A percentile compares a stretch with the other conserved stretches of the same genome.
Evolutionary conservation across 1,139 yeast species (phyloP).

Genomic region (Lipomyces yarrowii): DNA sequence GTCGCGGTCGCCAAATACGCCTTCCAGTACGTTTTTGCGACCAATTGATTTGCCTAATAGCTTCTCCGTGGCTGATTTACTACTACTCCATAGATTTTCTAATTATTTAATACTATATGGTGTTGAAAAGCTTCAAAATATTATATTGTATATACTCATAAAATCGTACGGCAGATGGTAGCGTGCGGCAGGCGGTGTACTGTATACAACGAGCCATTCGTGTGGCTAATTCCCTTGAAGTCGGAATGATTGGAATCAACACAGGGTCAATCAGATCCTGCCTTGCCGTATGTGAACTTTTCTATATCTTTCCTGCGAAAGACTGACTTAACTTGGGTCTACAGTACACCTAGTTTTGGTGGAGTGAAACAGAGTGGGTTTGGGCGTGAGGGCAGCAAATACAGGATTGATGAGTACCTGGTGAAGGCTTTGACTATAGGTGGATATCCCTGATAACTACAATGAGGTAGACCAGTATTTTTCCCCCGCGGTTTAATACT

Average conservation of each 20-base stretch:
- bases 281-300: not conserved
- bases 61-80: not conserved
- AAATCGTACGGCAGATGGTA: not conserved
- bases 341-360: not conserved
- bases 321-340: not conserved
- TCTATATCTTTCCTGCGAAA: not conserved
- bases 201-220: not conserved
- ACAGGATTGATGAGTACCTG: not conserved
- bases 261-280: not conserved
- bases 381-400: not conserved
- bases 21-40: not conserved
- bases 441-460: not conserved
- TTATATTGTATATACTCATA: not conserved
- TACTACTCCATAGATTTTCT: not conserved
- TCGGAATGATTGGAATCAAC: not conserved
- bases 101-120: not conserved
- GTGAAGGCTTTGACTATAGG: not conserved
- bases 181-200: not conserved
- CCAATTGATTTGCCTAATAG: not conserved
- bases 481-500: not conserved
- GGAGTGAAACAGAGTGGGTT: not conserved
- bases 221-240: not conserved
- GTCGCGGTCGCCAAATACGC: not conserved
- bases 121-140: not conserved
- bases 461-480: not conserved